A percentile compares a stretch with the other conserved stretches of the same genome.
Conservation (phyloP, 305 asterid species). For the Stenogyne calaminthoides region DNA sequence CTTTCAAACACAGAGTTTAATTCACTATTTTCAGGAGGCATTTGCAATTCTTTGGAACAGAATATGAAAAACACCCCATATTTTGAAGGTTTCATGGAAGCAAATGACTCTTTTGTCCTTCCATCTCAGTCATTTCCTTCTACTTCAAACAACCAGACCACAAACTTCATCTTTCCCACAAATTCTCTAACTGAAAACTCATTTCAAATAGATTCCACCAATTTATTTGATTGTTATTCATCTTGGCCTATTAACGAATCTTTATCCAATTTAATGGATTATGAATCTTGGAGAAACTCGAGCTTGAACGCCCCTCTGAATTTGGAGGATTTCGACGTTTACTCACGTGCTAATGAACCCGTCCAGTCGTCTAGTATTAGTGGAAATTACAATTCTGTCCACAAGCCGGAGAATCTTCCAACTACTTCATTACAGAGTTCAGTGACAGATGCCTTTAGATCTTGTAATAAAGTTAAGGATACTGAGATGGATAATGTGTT, state of each 20-base stretch:
- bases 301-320: slow-evolving; percentile 21
- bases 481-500: slow-evolving; percentile 25
- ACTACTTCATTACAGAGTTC: slow-evolving; percentile 58
- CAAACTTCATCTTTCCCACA: slow-evolving; percentile 24
- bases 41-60: background rate
- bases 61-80: too few species aligned
- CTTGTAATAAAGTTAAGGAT: slow-evolving; percentile 27
- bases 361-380: slow-evolving; percentile 6
- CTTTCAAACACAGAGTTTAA: slow-evolving; percentile 20
- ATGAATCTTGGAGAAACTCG: slow-evolving; percentile 28
- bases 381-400: slow-evolving; percentile 10
- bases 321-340: slow-evolving; percentile 31
- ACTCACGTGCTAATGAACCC: slow-evolving; percentile 35
- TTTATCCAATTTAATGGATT: slow-evolving; percentile 16
- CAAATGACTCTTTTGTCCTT: slow-evolving; percentile 29
- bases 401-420: slow-evolving; percentile 35
- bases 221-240: slow-evolving; percentile 38
- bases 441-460: slow-evolving; percentile 43
- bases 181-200: slow-evolving; percentile 25
- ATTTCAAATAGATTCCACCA: slow-evolving; percentile 32
- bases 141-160: slow-evolving; percentile 25
- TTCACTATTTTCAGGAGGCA: slow-evolving; percentile 5
- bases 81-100: slow-evolving; percentile 34
- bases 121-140: slow-evolving; percentile 42
- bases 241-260: slow-evolving; percentile 34